Conservation (phyloP, 169 alveolate species). For the Eimeria mitis region DNA sequence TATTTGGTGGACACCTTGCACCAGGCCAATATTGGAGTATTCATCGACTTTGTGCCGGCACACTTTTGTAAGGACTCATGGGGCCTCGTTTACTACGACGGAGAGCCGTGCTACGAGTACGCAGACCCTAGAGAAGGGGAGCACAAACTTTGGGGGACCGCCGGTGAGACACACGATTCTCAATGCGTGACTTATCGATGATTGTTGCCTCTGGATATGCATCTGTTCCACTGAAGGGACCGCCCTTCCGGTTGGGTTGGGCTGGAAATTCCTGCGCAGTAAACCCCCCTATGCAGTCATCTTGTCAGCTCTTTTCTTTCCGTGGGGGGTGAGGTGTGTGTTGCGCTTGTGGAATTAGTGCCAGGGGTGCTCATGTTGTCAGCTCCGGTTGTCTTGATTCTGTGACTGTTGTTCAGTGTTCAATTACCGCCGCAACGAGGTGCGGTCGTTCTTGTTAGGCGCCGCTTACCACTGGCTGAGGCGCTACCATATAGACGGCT, state of each 20-base stretch:
- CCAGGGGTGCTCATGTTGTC: background rate
- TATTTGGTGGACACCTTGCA: conserved; percentile 87
- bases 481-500: conserved; percentile 88
- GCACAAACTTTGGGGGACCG: conserved; percentile 89
- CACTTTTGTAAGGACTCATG: conserved; percentile 88
- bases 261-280: background rate
- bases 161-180: conserved; percentile 59
- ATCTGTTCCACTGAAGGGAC: background rate
- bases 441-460: conserved; percentile 87
- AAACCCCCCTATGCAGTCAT: background rate
- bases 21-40: conserved; percentile 87
- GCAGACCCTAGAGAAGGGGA: conserved; percentile 90
- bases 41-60: conserved; percentile 88
- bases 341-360: background rate
- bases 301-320: background rate
- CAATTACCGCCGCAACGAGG: conserved; percentile 87
- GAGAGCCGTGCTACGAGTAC: conserved; percentile 87
- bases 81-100: conserved; percentile 88
- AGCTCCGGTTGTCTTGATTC: background rate
- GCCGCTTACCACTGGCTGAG: conserved; percentile 90
- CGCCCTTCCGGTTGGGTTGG: background rate
- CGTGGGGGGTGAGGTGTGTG: background rate
- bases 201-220: background rate
- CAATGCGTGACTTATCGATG: background rate
- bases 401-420: conserved; percentile 81